Base-by-base conservation (phyloP, 2,329 filamentous ascomycete species). In the Alternaria ethzedia region DNA sequence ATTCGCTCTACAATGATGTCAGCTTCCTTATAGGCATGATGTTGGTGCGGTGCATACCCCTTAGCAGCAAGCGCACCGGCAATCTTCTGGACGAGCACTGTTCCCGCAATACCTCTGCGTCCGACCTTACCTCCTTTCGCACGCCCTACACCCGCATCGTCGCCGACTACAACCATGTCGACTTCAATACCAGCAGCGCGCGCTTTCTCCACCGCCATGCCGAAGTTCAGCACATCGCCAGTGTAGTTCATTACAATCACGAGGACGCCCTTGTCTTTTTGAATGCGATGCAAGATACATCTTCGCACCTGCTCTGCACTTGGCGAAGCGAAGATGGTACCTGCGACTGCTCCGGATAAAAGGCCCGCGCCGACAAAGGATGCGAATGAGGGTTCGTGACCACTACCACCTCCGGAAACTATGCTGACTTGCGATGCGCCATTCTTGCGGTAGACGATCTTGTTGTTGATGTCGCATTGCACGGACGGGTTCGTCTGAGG, bases 241-340 rank as follows among this genome's bases (percentile, higher is more conserved):
- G 93, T 97, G 80, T 97, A 97, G 80, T 97, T 97, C 92, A 97
- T 97, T 28, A 97, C 92, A 6, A 94, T 90, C n/a, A 97, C 91
- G 44, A 97, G 80, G 2, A 97, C 91, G 23, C 94, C 95, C 65
- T 88, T 87, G 47, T 87, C 85, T 4, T 86, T 86, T 64, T 92
- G 88, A 4, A 97, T 91, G 20, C 92, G 86, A 45, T 89, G 87
- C 75, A 90, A 87, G 57, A 96, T 90, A 63, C 90, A 93, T 69
- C 87, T 85, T 59, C 92, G 88, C 58, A 97, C 89, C 82, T 97
- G 94, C 81, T 96, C 90, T 0, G 93, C 90, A 6, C 87, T 90
- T 0, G 93, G 93, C 17, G 89, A 92, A 7, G 93, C 93, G 76
- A 96, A 96, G 73, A 96, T 94, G 3, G 92, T 94, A 17, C 94